These are phyloP conservation scores for Sugiyamaella mastotermitis DNA, from an alignment of 805 yeast genomes.

Conservation along the genomic window DNA sequence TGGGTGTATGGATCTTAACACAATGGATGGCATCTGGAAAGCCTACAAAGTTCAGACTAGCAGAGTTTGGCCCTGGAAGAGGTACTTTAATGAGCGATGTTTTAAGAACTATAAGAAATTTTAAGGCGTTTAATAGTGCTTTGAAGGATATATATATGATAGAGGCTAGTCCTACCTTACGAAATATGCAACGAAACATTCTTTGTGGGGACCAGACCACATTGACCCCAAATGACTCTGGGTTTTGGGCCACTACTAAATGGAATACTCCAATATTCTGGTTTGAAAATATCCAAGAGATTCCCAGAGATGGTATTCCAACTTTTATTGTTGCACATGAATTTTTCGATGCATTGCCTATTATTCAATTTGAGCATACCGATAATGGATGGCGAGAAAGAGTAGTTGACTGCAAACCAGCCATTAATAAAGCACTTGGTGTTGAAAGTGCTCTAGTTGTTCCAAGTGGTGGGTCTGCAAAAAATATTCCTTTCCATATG, in stretches of 20 bases:
- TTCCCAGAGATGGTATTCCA: slow-evolving; percentile 34
- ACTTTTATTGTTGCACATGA: slow-evolving; percentile 78
- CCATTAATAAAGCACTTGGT: neutral
- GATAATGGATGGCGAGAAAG: slow-evolving; percentile 74
- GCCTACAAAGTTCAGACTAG: slow-evolving; percentile 45
- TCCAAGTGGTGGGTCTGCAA: neutral
- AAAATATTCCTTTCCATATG: slow-evolving; percentile 41
- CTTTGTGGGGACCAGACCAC: slow-evolving; percentile 36
- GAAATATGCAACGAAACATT: slow-evolving; percentile 45
- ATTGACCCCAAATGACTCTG: slow-evolving; percentile 27
- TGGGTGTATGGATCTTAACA: slow-evolving; percentile 59
- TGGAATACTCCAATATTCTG: slow-evolving; percentile 47
- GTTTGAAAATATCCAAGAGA: slow-evolving; percentile 27
- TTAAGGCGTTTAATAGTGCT: slow-evolving; percentile 31
- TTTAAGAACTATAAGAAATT: slow-evolving; percentile 32
- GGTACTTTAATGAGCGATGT: slow-evolving; percentile 74
- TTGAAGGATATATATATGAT: slow-evolving; percentile 44
- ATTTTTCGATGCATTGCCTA: slow-evolving; percentile 81
- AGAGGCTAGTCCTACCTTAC: slow-evolving; percentile 66
- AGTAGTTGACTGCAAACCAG: slow-evolving; percentile 48
- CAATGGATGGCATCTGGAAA: slow-evolving; percentile 53
- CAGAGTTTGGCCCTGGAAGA: slow-evolving; percentile 82
- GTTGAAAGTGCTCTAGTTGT: slow-evolving; percentile 6
- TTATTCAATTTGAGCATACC: slow-evolving; percentile 55
- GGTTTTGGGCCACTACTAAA: slow-evolving; percentile 35